Percentiles rank a stretch among this genome's conserved stretches.
Conservation (phyloP, 2,329 filamentous ascomycete genomes). For the Orbilia quercus region DNA sequence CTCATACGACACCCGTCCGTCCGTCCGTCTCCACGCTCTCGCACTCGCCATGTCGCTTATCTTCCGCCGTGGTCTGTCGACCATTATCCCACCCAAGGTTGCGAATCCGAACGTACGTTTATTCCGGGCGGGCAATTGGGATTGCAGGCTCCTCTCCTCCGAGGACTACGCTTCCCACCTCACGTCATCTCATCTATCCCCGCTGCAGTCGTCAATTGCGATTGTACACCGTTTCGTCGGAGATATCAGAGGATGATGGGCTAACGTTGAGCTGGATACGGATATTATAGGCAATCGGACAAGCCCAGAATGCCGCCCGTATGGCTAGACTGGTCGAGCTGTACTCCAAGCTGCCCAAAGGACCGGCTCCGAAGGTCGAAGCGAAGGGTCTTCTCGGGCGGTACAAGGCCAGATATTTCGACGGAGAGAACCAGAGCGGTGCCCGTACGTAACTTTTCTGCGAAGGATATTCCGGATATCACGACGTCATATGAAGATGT, state of each 20-base stretch:
- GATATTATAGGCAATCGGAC: slow-evolving; percentile 81
- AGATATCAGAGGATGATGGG: background rate
- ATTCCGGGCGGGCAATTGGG: slow-evolving; percentile 60
- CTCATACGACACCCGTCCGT: slow-evolving; percentile 10
- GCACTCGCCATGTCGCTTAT: slow-evolving; percentile 87
- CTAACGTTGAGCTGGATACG: slow-evolving; percentile 32
- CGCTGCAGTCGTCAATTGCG: background rate
- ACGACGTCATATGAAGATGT: background rate
- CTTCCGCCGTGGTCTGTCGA: slow-evolving; percentile 89
- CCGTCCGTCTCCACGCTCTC: slow-evolving; percentile 12
- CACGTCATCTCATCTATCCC: background rate
- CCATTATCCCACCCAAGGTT: slow-evolving; percentile 98
- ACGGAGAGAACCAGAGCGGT: slow-evolving; percentile 85
- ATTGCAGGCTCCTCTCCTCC: slow-evolving; percentile 37
- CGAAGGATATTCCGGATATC: background rate
- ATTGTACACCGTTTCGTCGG: slow-evolving; percentile 20
- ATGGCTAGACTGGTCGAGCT: slow-evolving; percentile 99
- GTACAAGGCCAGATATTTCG: slow-evolving; percentile 91
- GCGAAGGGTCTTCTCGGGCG: slow-evolving; percentile 83
- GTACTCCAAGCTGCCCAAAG: slow-evolving; percentile 98
- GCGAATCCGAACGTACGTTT: slow-evolving; percentile 83
- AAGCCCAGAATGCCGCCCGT: slow-evolving; percentile 92
- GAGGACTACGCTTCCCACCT: slow-evolving; percentile 15
- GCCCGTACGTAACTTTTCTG: slow-evolving; percentile 76
- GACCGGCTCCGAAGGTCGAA: slow-evolving; percentile 84